Evolutionary conservation across 1,139 yeast species (phyloP).

Genomic region (Geotrichum klebahnii): DNA sequence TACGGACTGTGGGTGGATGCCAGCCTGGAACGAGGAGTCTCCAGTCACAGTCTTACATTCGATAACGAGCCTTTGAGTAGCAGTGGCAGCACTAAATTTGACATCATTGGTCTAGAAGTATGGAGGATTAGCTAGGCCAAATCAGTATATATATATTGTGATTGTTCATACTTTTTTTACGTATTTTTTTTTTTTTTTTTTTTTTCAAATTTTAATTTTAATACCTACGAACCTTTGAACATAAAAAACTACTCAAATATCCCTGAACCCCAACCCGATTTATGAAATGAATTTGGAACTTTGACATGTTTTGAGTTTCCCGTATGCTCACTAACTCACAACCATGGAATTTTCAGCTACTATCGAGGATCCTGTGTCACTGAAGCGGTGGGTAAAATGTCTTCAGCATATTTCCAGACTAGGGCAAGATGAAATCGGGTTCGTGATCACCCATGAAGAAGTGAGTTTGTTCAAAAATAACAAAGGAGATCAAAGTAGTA

Average conservation of each 20-base stretch:
- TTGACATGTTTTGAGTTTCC: background rate
- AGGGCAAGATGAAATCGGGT: constrained; percentile 13
- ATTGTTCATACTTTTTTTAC: background rate
- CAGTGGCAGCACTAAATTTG: constrained; percentile 56
- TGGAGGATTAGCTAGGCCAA: constrained; percentile 61
- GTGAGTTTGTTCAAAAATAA: background rate
- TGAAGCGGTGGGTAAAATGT: constrained; percentile 15
- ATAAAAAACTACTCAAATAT: background rate
- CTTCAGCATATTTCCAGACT: constrained; percentile 11
- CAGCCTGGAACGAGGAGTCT: constrained; percentile 68
- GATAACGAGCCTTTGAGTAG: constrained; percentile 77
- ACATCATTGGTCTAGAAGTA: constrained; percentile 71
- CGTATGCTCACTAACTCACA: background rate
- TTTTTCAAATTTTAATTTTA: too few species aligned
- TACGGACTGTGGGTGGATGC: constrained; percentile 89
- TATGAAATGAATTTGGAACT: too few species aligned
- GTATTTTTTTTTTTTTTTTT: too few species aligned
- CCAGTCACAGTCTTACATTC: constrained; percentile 75
- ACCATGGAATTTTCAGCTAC: constrained; percentile 17
- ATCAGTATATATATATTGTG: background rate
- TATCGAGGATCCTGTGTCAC: constrained; percentile 11
- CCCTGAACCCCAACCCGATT: background rate
- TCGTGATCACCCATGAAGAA: constrained; percentile 5
- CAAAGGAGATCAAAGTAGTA: background rate
- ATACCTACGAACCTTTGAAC: background rate